Base-by-base conservation (phyloP, 1,284 basidiomycete species). In the Cryptococcus depauperatus region DNA sequence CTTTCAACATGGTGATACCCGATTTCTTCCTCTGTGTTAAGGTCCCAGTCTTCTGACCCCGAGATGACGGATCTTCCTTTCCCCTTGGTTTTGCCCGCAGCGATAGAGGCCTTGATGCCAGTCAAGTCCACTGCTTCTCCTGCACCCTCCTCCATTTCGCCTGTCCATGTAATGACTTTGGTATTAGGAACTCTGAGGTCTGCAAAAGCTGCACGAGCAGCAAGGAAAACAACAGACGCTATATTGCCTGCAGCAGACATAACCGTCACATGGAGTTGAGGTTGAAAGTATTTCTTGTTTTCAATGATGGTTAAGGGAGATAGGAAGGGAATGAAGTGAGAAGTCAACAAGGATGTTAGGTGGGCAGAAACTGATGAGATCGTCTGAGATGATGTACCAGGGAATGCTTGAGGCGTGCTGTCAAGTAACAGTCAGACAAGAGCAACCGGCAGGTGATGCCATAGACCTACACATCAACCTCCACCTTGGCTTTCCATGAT, bases 41-140 rank as follows among this genome's bases (percentile, higher is more conserved):
- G 41, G 51, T 71, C 70, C 70, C 70, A 71, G 42, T 70, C 68
- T 37, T 71, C 70, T 2, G 54, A 62, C 3, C 64, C 64, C n/a
- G 55, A 50, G 0, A 54, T 56, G 1, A 58, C 41, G 16, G 54
- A 50, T 22, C 47, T 51, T 1, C 51, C 55, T 41, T 55, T 61
- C 1, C 58, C 62, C 37, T 63, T 65, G 9, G 51, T 58, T 33
- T 50, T 56, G 8, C 52, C 55, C 6, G 46, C 55, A n/a, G 51
- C 51, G 10, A 71, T 58, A 6, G 68, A 68, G 26, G 66, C 68
- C 43, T 69, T 69, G 47, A 69, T 67, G 9, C 67, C 68, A 10
- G 55, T 57, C 46, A 66, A 44, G 51, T 61, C 64, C 10, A 52
- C 44, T 11, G 51, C 51, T 30, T 51, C 43, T 4, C 35, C 48